Evolutionary conservation across 2,329 filamentous ascomycete species (phyloP).

Genomic region (Knoxdaviesia capensis): DNA sequence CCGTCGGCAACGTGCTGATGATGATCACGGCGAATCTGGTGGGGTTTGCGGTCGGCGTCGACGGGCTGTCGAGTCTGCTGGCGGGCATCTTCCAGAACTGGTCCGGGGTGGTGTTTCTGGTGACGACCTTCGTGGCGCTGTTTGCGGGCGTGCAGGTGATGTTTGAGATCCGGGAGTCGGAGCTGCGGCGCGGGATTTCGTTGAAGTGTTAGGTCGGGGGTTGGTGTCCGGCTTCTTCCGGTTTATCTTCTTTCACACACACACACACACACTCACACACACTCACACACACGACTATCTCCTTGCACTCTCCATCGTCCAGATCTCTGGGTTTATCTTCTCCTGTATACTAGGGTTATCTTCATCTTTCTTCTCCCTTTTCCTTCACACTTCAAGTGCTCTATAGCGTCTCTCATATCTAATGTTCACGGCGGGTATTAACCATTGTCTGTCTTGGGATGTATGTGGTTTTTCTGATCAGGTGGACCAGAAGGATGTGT

Average conservation of each 20-base stretch:
- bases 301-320: too few species aligned
- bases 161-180: conserved; percentile 82
- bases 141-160: conserved; percentile 84
- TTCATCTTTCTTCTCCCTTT: not conserved
- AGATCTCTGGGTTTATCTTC: too few species aligned
- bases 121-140: conserved; percentile 48
- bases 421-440: not conserved
- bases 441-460: not conserved
- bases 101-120: conserved; percentile 52
- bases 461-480: not conserved
- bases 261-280: too few species aligned
- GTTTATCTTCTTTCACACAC: too few species aligned
- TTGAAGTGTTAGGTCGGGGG: conserved; percentile 47
- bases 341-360: not conserved
- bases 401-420: too few species aligned
- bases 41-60: conserved; percentile 80
- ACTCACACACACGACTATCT: too few species aligned
- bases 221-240: too few species aligned
- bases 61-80: conserved; percentile 63
- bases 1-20: conserved; percentile 70
- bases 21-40: conserved; percentile 94
- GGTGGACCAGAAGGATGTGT: not conserved
- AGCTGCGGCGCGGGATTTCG: conserved; percentile 62
- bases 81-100: conserved; percentile 56
- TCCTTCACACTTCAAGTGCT: not conserved